Conservation (phyloP, 371 early-diverging fungal genomes). For the Apophysomyces ossiformis region DNA sequence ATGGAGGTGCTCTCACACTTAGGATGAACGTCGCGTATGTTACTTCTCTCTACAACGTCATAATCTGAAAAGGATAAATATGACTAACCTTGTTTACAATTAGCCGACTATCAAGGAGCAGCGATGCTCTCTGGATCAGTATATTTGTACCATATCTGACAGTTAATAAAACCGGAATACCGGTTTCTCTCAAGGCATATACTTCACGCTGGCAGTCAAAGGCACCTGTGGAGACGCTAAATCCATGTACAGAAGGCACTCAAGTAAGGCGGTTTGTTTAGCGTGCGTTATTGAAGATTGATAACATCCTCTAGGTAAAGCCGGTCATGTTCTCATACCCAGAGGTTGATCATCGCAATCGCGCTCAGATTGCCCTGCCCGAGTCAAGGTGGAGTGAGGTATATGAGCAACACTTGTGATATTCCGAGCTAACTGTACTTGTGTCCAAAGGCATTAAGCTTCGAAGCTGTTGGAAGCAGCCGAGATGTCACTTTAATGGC, state of each 20-base stretch:
- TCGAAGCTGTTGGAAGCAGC: constrained; percentile 83
- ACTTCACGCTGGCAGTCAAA: constrained; percentile 28
- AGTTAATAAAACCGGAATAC: constrained; percentile 76
- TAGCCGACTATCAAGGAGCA: constrained; percentile 26
- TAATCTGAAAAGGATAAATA: background rate
- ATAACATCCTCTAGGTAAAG: constrained; percentile 19
- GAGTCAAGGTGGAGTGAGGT: constrained; percentile 78
- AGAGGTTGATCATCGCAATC: constrained; percentile 71
- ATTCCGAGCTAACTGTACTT: background rate
- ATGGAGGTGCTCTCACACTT: constrained; percentile 55
- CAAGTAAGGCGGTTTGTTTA: constrained; percentile 10
- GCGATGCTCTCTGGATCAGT: constrained; percentile 36
- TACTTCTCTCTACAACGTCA: background rate
- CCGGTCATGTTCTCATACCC: constrained; percentile 87
- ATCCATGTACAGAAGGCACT: constrained; percentile 30
- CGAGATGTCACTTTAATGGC: constrained; percentile 63
- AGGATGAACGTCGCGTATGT: constrained; percentile 57
- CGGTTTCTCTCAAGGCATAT: constrained; percentile 41
- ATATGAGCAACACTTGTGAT: constrained; percentile 10
- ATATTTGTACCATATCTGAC: constrained; percentile 62
- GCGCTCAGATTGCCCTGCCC: constrained; percentile 67
- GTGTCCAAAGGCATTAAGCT: constrained; percentile 68
- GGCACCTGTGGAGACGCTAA: constrained; percentile 18
- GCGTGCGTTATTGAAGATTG: background rate
- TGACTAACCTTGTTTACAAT: background rate